Percentiles rank a stretch among this genome's conserved stretches.
phyloP scores from a whole-genome alignment of 2,329 filamentous ascomycete species.

The Diaporthe velutina region DNA sequence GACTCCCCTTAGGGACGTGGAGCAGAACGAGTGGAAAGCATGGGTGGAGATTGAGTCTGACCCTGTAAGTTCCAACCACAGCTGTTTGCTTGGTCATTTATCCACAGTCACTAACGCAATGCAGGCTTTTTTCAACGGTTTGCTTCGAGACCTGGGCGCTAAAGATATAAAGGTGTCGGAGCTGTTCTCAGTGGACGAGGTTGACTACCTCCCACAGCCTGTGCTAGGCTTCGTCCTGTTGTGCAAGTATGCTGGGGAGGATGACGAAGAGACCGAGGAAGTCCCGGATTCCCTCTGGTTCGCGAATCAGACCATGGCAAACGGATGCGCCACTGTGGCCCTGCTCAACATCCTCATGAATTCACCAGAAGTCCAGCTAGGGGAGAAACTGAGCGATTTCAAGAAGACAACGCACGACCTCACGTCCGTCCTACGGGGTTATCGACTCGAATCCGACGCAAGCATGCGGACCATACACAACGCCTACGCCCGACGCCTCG shows the following conservation, averaged over 20 bases:
- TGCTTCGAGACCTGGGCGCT: slow-evolving; percentile 84
- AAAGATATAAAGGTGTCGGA: slow-evolving; percentile 81
- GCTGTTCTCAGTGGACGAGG: slow-evolving; percentile 78
- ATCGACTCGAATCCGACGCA: slow-evolving; percentile 79
- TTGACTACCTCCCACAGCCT: slow-evolving; percentile 77
- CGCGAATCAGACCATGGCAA: slow-evolving; percentile 88
- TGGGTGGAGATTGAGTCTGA: slow-evolving; percentile 93
- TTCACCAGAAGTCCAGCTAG: slow-evolving; percentile 73
- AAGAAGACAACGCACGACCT: slow-evolving; percentile 78
- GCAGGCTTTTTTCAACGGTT: slow-evolving; percentile 86
- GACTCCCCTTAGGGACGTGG: slow-evolving; percentile 61
- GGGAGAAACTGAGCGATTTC: slow-evolving; percentile 78
- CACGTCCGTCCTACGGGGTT: slow-evolving; percentile 79
- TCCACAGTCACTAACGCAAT: slow-evolving; percentile 30
- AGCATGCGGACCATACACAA: slow-evolving; percentile 89
- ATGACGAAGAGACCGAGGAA: slow-evolving; percentile 65
- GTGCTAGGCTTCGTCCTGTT: slow-evolving; percentile 91
- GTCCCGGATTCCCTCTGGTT: slow-evolving; percentile 83
- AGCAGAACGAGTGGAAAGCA: slow-evolving; percentile 74
- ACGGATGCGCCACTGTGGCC: slow-evolving; percentile 93
- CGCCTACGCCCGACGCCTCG: slow-evolving; percentile 84
- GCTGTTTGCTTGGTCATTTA: not conserved
- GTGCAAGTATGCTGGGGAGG: slow-evolving; percentile 75
- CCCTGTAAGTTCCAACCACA: slow-evolving; percentile 68
- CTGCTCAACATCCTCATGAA: slow-evolving; percentile 96